Evolutionary conservation across 192 early-diverging fungal species (phyloP).

Genomic region (Rhizophagus sp.): DNA sequence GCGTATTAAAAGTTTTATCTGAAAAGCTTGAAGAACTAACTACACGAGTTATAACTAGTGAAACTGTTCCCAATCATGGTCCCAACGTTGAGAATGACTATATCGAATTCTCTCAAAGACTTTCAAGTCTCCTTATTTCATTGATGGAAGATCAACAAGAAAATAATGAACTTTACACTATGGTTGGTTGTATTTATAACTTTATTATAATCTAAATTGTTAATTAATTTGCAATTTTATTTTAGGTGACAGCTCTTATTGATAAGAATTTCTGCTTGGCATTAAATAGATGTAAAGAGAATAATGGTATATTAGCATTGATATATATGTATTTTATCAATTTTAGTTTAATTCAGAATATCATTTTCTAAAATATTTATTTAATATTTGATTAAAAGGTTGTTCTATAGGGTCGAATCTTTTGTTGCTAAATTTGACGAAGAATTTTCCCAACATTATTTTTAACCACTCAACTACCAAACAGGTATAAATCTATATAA

Average conservation of each 20-base stretch:
- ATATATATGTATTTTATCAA: neutral
- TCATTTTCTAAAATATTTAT: neutral
- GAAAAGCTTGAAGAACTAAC: neutral
- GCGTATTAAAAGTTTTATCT: neutral
- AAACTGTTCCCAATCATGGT: neutral
- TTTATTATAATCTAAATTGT: neutral
- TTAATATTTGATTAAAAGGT: neutral
- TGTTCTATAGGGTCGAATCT: neutral
- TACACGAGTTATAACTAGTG: neutral
- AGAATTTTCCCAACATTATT: neutral
- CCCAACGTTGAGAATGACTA: slow-evolving; percentile 1
- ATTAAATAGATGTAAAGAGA: slow-evolving; percentile 14
- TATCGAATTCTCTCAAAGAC: slow-evolving; percentile 22
- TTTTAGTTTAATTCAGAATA: neutral
- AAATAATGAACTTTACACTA: neutral
- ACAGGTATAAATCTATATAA: neutral
- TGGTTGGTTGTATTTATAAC: neutral
- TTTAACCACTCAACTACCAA: neutral
- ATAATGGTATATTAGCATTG: neutral
- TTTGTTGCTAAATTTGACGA: neutral
- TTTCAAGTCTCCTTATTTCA: slow-evolving; percentile 1
- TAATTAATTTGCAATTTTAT: neutral
- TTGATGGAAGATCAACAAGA: neutral
- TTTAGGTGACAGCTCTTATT: neutral
- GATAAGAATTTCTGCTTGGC: neutral